A percentile compares a stretch with the other conserved stretches of the same genome.
Conservation (phyloP, 371 early-diverging fungal species). For the Catenaria anguillulae region DNA sequence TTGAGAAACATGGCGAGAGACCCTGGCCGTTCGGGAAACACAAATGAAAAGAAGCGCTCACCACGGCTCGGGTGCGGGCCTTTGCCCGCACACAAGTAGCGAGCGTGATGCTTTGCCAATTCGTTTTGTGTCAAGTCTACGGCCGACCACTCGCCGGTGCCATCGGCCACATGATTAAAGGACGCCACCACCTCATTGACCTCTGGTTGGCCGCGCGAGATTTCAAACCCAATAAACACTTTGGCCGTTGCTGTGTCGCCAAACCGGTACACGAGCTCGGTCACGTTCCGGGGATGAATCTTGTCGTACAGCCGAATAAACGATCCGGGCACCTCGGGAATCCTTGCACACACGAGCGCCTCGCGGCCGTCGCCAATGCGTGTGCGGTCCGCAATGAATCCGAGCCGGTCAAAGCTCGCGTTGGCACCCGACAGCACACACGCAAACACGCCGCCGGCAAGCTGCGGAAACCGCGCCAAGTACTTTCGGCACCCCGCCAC, state of each 20-base stretch:
- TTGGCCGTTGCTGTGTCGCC: slow-evolving; percentile 56
- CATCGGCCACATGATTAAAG: slow-evolving; percentile 36
- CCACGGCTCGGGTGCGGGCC: slow-evolving; percentile 29
- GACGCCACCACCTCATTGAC: slow-evolving; percentile 42
- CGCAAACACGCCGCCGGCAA: slow-evolving; percentile 36
- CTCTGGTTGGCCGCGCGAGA: slow-evolving; percentile 47
- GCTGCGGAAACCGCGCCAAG: slow-evolving; percentile 21
- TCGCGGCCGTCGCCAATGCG: slow-evolving; percentile 78
- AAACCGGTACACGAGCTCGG: slow-evolving; percentile 87
- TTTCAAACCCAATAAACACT: slow-evolving; percentile 74
- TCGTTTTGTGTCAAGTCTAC: slow-evolving; percentile 77
- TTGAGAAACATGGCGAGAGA: slow-evolving; percentile 68
- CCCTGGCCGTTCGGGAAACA: slow-evolving; percentile 91
- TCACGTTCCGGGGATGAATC: slow-evolving; percentile 35
- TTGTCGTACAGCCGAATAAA: background rate
- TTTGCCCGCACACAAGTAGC: slow-evolving; percentile 81
- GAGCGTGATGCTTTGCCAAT: slow-evolving; percentile 83
- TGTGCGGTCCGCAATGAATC: slow-evolving; percentile 90
- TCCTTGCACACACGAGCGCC: slow-evolving; percentile 72
- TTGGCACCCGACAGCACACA: slow-evolving; percentile 85
- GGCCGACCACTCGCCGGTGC: slow-evolving; percentile 17
- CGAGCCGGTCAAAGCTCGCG: slow-evolving; percentile 90
- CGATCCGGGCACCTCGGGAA: slow-evolving; percentile 72
- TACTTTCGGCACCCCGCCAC: slow-evolving; percentile 82
- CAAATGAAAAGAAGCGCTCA: slow-evolving; percentile 81